Percentiles rank a stretch among this genome's conserved stretches.
phyloP scores from a whole-genome alignment of 306 rosid genomes.

The Cicer pinnatifidum region DNA sequence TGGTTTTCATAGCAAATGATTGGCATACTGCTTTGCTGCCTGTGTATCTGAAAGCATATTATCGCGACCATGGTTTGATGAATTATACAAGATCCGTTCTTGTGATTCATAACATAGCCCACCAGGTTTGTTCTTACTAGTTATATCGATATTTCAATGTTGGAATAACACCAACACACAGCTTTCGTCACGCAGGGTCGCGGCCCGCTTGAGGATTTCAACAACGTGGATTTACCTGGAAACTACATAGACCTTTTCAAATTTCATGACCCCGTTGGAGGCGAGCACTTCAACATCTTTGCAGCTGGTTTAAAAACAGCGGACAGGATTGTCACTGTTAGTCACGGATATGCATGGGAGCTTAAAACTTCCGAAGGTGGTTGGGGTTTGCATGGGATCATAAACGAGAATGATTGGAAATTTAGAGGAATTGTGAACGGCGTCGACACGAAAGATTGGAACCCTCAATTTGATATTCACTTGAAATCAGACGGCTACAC shows the following conservation, averaged over 20 bases:
- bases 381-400: constrained; percentile 90
- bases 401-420: constrained; percentile 88
- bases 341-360: constrained; percentile 97
- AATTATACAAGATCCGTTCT: constrained; percentile 74
- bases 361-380: constrained; percentile 86
- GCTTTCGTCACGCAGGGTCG: constrained; percentile 70
- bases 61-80: constrained; percentile 88
- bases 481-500: constrained; percentile 83
- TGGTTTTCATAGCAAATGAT: constrained; percentile 92
- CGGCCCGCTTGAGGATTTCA: constrained; percentile 78
- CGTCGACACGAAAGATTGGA: constrained; percentile 85
- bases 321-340: constrained; percentile 87
- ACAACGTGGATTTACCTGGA: constrained; percentile 64
- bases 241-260: constrained; percentile 76
- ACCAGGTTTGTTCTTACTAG: constrained; percentile 70
- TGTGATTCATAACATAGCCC: constrained; percentile 97
- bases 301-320: constrained; percentile 92
- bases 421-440: constrained; percentile 91
- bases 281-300: constrained; percentile 93
- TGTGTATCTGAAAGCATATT: constrained; percentile 86
- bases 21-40: constrained; percentile 98
- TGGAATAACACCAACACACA: background rate
- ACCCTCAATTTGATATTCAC: constrained; percentile 67
- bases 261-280: constrained; percentile 83
- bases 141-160: constrained; percentile 3